Evolutionary conservation across 23 red algal genomes (phyloP).

Genomic region (Gracilaria domingensis): DNA sequence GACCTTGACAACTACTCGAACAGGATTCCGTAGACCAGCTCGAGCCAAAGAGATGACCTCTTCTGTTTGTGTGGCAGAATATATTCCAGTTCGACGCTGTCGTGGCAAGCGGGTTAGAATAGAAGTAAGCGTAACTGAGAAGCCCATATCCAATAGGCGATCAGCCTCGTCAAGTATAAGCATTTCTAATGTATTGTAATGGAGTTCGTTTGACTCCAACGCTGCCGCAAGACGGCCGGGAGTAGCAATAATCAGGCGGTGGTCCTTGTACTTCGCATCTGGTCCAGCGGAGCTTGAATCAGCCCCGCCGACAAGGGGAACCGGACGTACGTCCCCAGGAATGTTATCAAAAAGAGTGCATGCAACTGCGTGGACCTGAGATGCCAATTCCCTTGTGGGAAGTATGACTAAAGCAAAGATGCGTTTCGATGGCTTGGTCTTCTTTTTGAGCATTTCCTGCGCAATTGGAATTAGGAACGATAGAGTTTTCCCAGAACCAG

Average conservation of each 20-base stretch:
- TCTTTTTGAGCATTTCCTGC: constrained; percentile 39
- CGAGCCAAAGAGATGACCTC: constrained; percentile 75
- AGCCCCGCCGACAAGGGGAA: constrained; percentile 64
- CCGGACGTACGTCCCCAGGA: constrained; percentile 54
- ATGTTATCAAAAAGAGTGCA: constrained; percentile 63
- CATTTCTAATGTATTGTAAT: constrained; percentile 62
- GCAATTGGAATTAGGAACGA: constrained; percentile 89
- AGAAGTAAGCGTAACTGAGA: constrained; percentile 73
- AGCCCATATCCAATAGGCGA: constrained; percentile 91
- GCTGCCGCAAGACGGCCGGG: constrained; percentile 86
- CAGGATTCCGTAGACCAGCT: constrained; percentile 83
- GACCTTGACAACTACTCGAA: constrained; percentile 64
- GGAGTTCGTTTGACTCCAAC: constrained; percentile 44
- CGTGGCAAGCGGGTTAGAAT: constrained; percentile 77
- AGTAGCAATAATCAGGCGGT: constrained; percentile 79
- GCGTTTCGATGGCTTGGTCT: not conserved
- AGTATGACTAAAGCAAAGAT: constrained; percentile 71
- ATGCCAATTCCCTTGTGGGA: constrained; percentile 93
- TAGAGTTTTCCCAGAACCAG: constrained; percentile 96
- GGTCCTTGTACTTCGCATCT: constrained; percentile 35
- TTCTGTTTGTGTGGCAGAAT: constrained; percentile 82
- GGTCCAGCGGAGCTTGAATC: constrained; percentile 31
- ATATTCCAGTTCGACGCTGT: constrained; percentile 86
- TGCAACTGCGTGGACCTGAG: constrained; percentile 85
- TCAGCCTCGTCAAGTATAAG: constrained; percentile 95